phyloP scores from a whole-genome alignment of 129 eudicot species.

The Deinandra increscens region DNA sequence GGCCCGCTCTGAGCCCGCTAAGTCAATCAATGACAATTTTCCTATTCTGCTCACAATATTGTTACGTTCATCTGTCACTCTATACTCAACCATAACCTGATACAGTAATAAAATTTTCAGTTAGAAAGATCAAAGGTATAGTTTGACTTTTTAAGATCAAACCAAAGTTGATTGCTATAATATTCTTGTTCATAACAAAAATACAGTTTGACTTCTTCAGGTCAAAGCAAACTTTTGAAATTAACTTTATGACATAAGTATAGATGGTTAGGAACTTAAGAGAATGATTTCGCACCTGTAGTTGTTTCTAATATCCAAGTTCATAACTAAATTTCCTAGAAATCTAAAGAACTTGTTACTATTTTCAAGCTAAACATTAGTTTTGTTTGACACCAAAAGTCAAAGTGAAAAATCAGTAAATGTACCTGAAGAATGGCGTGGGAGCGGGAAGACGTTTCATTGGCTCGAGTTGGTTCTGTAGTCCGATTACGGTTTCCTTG shows the following conservation, averaged over 20 bases:
- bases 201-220: background rate
- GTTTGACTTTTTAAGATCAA: background rate
- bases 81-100: slow-evolving; percentile 80
- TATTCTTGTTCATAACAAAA: background rate
- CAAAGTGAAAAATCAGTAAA: slow-evolving; percentile 17
- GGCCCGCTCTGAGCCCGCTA: slow-evolving; percentile 90
- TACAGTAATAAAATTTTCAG: slow-evolving; percentile 7
- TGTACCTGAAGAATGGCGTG: slow-evolving; percentile 90
- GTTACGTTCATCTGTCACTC: slow-evolving; percentile 48
- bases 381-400: background rate
- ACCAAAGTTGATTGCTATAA: background rate
- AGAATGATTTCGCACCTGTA: background rate
- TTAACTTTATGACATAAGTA: background rate
- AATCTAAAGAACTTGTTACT: background rate
- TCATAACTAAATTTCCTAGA: background rate
- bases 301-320: background rate
- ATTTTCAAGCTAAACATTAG: background rate
- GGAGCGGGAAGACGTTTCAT: slow-evolving; percentile 85
- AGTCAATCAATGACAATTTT: slow-evolving; percentile 75
- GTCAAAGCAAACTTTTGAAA: background rate
- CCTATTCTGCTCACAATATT: slow-evolving; percentile 58
- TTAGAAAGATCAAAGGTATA: background rate
- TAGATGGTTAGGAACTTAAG: background rate
- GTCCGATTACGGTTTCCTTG: slow-evolving; percentile 85
- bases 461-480: slow-evolving; percentile 87